Base-by-base conservation (phyloP, 1,284 basidiomycete genomes). In the Ustilago loliicola region DNA sequence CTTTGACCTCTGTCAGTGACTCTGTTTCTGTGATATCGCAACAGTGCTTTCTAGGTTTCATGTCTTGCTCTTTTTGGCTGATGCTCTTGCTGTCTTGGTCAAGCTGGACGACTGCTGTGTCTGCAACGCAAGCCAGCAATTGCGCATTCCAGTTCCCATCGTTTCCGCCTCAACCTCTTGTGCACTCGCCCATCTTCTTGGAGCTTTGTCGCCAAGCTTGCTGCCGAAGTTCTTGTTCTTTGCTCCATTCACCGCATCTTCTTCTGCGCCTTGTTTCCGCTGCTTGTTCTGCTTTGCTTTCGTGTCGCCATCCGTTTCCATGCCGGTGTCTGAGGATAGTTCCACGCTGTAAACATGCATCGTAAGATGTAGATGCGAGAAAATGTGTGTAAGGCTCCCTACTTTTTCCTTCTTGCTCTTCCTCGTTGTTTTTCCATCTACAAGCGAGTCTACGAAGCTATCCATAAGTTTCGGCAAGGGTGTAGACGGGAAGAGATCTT, bases 321-420 rank as follows among this genome's bases (percentile, higher is more conserved):
- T 27, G 21, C 10, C 17, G 2, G 47, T 17, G 21, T 29, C 36
- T 9, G 15, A 21, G 17, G 58, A 3, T 5, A 66, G 19, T 1
- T 19, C 23, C 13, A 70, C 23, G 15, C 62, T 50, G 71, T 92
- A 90, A 40, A 92, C 89, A 78, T 93, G 91, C 87, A 96, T 97
- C 10, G 93, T 94, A 88, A 96, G 94, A 81, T 90, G 91, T 83
- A 97, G 93, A 86, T 98, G 95, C 2, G 93, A 94, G 87, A 97
- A 98, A 60, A 94, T 88, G 83, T 97, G 95, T 1, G 91, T 79
- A 36, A 96, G 91, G 56, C 71, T 51, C 23, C 72, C 82, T 63
- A 85, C 66, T 15, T 61, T 60, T 29, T 66, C 51, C 38, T 54
- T 47, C 17, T 50, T 55, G 9, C n/a, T 30, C 25, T 30, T 42